A percentile compares a stretch with the other conserved stretches of the same genome.
Conservation (phyloP, 768 basidiomycete genomes). For the Boletus huronensis region DNA sequence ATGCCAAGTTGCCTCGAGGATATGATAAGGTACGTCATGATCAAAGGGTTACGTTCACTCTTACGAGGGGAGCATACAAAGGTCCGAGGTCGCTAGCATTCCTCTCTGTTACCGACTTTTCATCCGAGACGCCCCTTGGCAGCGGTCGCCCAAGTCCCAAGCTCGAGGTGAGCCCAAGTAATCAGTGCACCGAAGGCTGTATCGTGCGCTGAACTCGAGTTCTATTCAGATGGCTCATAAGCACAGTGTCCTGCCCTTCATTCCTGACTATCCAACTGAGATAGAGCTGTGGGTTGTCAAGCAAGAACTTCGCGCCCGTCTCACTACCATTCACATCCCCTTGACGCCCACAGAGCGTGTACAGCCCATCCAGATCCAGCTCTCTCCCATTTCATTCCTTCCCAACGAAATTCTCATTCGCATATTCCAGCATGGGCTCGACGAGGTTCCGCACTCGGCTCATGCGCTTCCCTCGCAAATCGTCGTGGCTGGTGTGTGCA, state of each 20-base stretch:
- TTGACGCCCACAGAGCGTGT: background rate
- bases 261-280: background rate
- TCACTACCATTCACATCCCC: background rate
- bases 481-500: conserved; percentile 12
- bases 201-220: background rate
- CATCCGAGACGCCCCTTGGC: background rate
- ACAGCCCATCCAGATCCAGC: conserved; percentile 3
- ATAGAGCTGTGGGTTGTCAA: background rate
- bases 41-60: background rate
- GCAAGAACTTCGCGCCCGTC: background rate
- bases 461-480: background rate
- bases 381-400: conserved; percentile 18
- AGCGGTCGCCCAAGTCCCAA: background rate
- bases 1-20: conserved; percentile 1
- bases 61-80: background rate
- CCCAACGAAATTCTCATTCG: conserved; percentile 19
- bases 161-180: background rate
- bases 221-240: conserved; percentile 2
- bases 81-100: background rate
- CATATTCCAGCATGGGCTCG: conserved; percentile 10
- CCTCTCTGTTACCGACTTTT: background rate
- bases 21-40: background rate
- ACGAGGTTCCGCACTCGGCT: background rate
- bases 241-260: background rate
- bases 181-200: too few species aligned